Percentiles rank a stretch among this genome's conserved stretches.
phyloP scores from a whole-genome alignment of 2,329 filamentous ascomycete species.

The Pseudopyricularia javanii region DNA sequence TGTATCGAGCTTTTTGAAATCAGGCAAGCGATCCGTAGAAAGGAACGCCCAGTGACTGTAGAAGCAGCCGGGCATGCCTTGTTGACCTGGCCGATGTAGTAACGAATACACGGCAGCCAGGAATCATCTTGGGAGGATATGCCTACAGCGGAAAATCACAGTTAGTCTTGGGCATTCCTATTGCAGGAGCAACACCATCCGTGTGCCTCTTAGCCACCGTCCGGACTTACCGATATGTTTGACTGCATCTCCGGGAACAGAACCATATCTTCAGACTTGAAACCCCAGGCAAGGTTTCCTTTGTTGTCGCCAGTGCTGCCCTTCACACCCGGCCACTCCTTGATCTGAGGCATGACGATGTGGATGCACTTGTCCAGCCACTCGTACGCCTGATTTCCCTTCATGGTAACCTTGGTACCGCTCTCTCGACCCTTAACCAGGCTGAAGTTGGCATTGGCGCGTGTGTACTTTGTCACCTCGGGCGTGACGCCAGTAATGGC shows the following conservation, averaged over 20 bases:
- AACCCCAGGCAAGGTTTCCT: constrained; percentile 77
- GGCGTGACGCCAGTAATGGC: constrained; percentile 71
- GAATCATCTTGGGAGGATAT: constrained; percentile 60
- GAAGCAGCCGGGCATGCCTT: constrained; percentile 67
- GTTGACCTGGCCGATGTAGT: constrained; percentile 79
- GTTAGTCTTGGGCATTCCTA: not conserved
- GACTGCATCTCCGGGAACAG: constrained; percentile 90
- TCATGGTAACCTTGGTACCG: constrained; percentile 65
- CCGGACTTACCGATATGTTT: constrained; percentile 73
- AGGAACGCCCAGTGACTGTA: constrained; percentile 61
- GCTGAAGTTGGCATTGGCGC: constrained; percentile 63
- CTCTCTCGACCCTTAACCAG: constrained; percentile 59
- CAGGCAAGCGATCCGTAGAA: constrained; percentile 49
- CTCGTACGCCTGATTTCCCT: constrained; percentile 72
- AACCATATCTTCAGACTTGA: constrained; percentile 62
- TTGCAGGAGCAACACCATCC: not conserved
- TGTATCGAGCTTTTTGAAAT: not conserved
- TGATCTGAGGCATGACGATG: constrained; percentile 85
- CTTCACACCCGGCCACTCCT: constrained; percentile 73
- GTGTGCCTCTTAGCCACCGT: not conserved
- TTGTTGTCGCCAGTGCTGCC: constrained; percentile 68
- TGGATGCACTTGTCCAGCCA: constrained; percentile 86
- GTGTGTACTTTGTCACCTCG: constrained; percentile 54
- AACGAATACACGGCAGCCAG: constrained; percentile 71
- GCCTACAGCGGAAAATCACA: constrained; percentile 23